Conservation (phyloP, 345 rosid species). For the Gossypium mustelinum region DNA sequence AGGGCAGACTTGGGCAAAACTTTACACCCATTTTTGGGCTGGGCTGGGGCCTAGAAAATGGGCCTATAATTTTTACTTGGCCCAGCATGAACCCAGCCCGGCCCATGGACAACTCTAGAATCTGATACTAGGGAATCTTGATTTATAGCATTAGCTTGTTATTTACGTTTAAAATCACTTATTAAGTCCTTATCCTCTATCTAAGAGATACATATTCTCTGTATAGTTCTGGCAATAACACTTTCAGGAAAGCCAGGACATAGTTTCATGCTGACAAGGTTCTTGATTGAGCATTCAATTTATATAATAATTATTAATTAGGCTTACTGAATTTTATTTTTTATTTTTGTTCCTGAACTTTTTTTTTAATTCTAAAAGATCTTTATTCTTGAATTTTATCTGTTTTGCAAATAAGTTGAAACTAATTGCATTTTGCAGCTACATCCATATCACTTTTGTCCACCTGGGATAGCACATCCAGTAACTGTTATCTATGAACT, state of each 20-base stretch:
- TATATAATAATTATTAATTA: background rate
- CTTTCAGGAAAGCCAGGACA: background rate
- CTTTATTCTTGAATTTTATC: background rate
- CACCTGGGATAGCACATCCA: slow-evolving; percentile 74
- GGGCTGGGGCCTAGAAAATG: no score
- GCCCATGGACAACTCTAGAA: no score
- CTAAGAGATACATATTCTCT: background rate
- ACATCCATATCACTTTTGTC: slow-evolving; percentile 60
- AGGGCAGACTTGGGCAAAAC: no score
- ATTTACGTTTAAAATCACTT: background rate
- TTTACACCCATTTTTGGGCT: no score
- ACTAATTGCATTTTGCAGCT: slow-evolving; percentile 48
- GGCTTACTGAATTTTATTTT: background rate
- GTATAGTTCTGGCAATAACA: background rate
- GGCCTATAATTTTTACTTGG: no score
- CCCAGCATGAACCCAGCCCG: no score
- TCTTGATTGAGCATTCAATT: background rate
- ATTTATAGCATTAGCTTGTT: background rate
- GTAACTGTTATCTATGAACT: slow-evolving; percentile 78
- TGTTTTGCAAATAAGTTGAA: slow-evolving; percentile 14
- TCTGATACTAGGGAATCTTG: background rate
- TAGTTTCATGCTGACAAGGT: background rate
- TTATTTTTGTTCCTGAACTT: background rate
- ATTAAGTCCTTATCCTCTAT: background rate
- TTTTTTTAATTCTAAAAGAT: background rate